Evolutionary conservation across 352 stramenopile species (phyloP).

Genomic region (Saprolegnia diclina): DNA sequence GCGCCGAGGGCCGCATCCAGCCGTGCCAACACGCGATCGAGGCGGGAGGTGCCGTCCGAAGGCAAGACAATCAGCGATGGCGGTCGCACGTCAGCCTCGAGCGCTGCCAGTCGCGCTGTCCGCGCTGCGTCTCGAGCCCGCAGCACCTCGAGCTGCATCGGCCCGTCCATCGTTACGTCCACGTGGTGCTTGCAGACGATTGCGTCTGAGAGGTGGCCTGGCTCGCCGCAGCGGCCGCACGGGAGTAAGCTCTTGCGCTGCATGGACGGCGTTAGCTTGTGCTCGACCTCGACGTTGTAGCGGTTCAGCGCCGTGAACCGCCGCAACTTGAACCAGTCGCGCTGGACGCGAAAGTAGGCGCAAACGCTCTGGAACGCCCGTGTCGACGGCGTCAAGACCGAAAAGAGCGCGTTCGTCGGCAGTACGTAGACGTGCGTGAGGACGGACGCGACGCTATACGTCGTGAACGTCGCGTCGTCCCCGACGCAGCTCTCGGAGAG

Average conservation of each 20-base stretch:
- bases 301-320: slow-evolving; percentile 56
- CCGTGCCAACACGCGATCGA: background rate
- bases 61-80: background rate
- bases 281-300: slow-evolving; percentile 42
- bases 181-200: slow-evolving; percentile 35
- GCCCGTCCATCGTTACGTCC: background rate
- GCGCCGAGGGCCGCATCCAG: background rate
- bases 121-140: slow-evolving; percentile 22
- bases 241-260: slow-evolving; percentile 46
- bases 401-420: slow-evolving; percentile 35
- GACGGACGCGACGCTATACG: slow-evolving; percentile 43
- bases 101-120: background rate
- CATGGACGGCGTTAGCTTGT: slow-evolving; percentile 36
- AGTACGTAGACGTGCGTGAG: slow-evolving; percentile 29
- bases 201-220: slow-evolving; percentile 47
- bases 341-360: slow-evolving; percentile 40
- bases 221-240: slow-evolving; percentile 52
- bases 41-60: background rate
- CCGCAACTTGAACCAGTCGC: slow-evolving; percentile 49
- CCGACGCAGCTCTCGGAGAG: slow-evolving; percentile 36
- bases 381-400: slow-evolving; percentile 38
- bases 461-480: slow-evolving; percentile 38
- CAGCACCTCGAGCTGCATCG: slow-evolving; percentile 23
- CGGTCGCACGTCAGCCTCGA: background rate
- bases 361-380: slow-evolving; percentile 34